These are phyloP conservation scores for Phlebiopsis flavidoalba DNA, from an alignment of 768 basidiomycete genomes.

Conservation along the genomic window DNA sequence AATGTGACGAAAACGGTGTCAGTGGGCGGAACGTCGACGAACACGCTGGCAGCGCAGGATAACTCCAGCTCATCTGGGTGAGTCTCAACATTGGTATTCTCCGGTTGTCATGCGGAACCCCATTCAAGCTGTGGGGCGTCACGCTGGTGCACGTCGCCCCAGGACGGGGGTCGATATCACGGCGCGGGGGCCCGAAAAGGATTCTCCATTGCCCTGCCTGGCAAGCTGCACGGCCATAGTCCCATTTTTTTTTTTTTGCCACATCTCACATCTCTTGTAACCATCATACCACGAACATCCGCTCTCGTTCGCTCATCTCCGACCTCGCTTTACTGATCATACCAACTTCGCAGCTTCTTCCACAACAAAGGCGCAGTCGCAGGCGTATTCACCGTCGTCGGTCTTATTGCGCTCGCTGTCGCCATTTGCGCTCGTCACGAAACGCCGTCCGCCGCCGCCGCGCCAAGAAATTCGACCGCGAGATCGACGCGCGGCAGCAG, in stretches of 20 bases:
- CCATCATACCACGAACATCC: background rate
- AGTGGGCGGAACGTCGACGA: background rate
- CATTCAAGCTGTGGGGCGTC: too few relatives aligned
- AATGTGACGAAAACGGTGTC: background rate
- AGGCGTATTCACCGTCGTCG: slow-evolving; percentile 67
- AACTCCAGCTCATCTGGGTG: slow-evolving; percentile 13
- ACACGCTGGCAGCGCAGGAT: background rate
- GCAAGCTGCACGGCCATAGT: background rate
- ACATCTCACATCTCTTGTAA: background rate
- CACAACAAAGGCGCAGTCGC: slow-evolving; percentile 68
- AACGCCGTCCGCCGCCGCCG: slow-evolving; percentile 59
- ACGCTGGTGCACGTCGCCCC: too few relatives aligned
- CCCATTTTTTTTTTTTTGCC: background rate
- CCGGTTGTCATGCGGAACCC: too few relatives aligned
- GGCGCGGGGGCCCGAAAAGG: too few relatives aligned
- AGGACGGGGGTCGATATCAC: too few relatives aligned
- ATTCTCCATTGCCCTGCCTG: too few relatives aligned
- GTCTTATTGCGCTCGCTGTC: slow-evolving; percentile 51
- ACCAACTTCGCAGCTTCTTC: slow-evolving; percentile 54
- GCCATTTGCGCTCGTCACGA: slow-evolving; percentile 46
- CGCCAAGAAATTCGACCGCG: slow-evolving; percentile 61
- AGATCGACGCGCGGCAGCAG: slow-evolving; percentile 67
- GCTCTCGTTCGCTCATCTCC: background rate
- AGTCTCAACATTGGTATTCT: slow-evolving; percentile 1
- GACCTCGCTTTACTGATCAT: background rate